Conservation (phyloP, 257 asterid species). For the Solanum chmielewskii region DNA sequence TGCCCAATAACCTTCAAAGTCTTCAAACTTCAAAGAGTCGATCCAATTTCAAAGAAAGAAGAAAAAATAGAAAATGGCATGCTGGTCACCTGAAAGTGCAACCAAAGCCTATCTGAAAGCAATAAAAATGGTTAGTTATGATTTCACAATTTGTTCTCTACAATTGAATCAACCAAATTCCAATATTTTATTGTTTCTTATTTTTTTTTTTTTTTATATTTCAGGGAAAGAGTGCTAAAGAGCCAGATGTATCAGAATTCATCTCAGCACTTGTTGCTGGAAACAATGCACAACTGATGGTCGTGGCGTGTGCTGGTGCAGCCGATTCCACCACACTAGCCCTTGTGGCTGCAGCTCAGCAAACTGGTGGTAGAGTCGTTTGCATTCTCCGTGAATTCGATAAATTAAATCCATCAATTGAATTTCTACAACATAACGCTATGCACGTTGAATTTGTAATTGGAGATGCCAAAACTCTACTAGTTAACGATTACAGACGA, state of each 20-base stretch:
- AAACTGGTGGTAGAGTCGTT: constrained; percentile 50
- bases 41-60: not conserved
- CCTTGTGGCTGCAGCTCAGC: constrained; percentile 57
- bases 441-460: constrained; percentile 23
- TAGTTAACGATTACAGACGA: constrained; percentile 18
- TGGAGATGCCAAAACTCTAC: constrained; percentile 35
- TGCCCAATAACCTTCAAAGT: not conserved
- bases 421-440: constrained; percentile 1
- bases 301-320: constrained; percentile 34
- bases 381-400: constrained; percentile 30
- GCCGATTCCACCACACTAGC: constrained; percentile 37
- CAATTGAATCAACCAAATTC: not conserved
- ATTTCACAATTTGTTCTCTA: no score
- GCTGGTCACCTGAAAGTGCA: constrained; percentile 79
- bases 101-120: constrained; percentile 54
- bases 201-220: not conserved
- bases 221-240: constrained; percentile 44
- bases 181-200: not conserved
- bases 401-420: constrained; percentile 9
- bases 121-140: constrained; percentile 36
- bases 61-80: constrained; percentile 23
- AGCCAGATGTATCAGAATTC: constrained; percentile 59
- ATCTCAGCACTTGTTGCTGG: constrained; percentile 73
- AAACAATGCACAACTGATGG: constrained; percentile 43
- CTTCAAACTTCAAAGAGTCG: not conserved